Evolutionary conservation across 2,329 filamentous ascomycete species (phyloP).

Genomic region (Fusarium dlaminii): DNA sequence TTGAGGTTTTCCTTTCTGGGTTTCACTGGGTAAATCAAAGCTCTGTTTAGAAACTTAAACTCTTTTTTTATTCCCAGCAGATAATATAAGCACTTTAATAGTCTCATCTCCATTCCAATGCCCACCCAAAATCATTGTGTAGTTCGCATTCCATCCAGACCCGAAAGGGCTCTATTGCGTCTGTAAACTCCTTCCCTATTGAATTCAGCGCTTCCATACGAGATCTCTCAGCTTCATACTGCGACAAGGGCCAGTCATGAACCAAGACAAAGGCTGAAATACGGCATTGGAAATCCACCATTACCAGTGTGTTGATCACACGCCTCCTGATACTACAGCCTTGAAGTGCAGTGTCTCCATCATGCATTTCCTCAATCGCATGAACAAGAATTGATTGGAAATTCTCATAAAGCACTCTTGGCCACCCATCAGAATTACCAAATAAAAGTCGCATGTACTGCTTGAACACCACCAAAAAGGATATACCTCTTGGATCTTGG

Average conservation of each 20-base stretch:
- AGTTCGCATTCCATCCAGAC: neutral
- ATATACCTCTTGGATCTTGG: neutral
- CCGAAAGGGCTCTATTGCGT: fast-evolving
- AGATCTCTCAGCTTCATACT: fast-evolving
- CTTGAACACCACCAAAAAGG: neutral
- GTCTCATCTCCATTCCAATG: neutral
- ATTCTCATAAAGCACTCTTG: fast-evolving
- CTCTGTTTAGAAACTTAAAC: no score
- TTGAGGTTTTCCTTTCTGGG: no score
- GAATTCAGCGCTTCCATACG: neutral
- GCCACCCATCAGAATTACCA: fast-evolving
- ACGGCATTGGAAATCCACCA: fast-evolving
- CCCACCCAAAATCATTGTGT: fast-evolving
- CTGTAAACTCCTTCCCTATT: neutral
- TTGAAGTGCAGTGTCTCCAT: neutral
- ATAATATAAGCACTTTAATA: fast-evolving
- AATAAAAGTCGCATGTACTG: fast-evolving
- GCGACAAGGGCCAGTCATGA: fast-evolving
- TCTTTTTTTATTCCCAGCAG: neutral
- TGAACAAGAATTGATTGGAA: neutral
- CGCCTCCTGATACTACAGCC: neutral
- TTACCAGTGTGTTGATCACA: fast-evolving
- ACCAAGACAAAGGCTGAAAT: neutral
- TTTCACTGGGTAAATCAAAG: no score
- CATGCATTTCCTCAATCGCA: neutral